Evolutionary conservation across 345 rosid species (phyloP).

Genomic region (Hibiscus tridactylites): DNA sequence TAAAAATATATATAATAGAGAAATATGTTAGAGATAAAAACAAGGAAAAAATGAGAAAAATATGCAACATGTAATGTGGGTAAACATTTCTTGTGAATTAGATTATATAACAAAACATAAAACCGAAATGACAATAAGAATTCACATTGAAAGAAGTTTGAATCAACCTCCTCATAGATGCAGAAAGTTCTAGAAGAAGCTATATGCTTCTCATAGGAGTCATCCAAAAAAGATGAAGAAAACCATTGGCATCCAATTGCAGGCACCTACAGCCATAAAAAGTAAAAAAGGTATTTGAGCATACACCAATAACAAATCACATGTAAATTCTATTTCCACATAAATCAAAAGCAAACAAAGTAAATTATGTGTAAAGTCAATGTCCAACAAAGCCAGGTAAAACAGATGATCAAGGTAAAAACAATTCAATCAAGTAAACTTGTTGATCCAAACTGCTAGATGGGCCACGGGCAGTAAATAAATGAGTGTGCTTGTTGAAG

Average conservation of each 20-base stretch:
- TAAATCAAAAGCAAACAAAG: not conserved
- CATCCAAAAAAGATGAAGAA: constrained; percentile 41
- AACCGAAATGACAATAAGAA: not conserved
- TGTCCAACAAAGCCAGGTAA: not conserved
- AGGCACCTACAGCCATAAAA: constrained; percentile 35
- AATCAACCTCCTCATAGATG: constrained; percentile 66
- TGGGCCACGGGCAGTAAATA: not conserved
- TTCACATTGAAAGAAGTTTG: not conserved
- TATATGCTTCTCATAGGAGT: constrained; percentile 43
- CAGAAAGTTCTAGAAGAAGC: constrained; percentile 79
- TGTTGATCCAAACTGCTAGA: not conserved
- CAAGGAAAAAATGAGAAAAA: not conserved
- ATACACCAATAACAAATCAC: not conserved
- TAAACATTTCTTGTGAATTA: not conserved
- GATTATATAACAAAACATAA: not conserved
- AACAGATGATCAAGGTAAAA: not conserved
- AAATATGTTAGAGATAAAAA: not conserved
- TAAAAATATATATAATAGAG: not conserved
- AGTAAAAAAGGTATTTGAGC: not conserved
- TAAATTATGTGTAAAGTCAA: not conserved
- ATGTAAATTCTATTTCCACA: not conserved
- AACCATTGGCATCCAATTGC: constrained; percentile 82
- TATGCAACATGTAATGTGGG: not conserved
- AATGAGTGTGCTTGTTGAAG: not conserved
- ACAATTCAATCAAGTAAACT: not conserved